Conservation (phyloP, 441 rosid species). For the Eruca vesicaria region DNA sequence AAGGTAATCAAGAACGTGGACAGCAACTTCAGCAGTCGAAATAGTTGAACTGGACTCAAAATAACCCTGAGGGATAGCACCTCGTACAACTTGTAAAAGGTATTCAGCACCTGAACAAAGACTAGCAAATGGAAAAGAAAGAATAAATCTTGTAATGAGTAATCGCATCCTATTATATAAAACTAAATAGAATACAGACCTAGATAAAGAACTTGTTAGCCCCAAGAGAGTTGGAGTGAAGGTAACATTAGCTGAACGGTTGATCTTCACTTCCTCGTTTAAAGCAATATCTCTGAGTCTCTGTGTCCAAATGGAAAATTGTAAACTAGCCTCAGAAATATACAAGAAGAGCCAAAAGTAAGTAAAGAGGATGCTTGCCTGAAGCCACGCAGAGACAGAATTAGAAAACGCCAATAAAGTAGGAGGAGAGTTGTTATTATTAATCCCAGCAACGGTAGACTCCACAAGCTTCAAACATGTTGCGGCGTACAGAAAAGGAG, state of each 20-base stretch:
- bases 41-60: constrained; percentile 50
- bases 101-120: constrained; percentile 91
- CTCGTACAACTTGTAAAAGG: constrained; percentile 73
- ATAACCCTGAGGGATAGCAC: constrained; percentile 65
- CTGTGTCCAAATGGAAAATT: constrained; percentile 40
- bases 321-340: constrained; percentile 7
- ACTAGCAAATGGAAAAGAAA: constrained; percentile 44
- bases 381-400: constrained; percentile 64
- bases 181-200: constrained; percentile 41
- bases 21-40: constrained; percentile 63
- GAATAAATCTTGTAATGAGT: not conserved
- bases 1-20: constrained; percentile 79
- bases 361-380: constrained; percentile 40
- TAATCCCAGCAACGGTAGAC: constrained; percentile 39
- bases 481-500: constrained; percentile 65
- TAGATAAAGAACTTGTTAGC: constrained; percentile 68
- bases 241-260: constrained; percentile 32
- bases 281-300: constrained; percentile 74
- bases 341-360: not conserved
- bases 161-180: not conserved
- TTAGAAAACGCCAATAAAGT: constrained; percentile 73
- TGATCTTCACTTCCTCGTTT: constrained; percentile 72
- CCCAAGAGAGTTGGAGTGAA: constrained; percentile 78
- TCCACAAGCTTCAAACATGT: constrained; percentile 79
- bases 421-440: constrained; percentile 38